These are phyloP conservation scores for Aureobasidium uvarum DNA, from an alignment of 2,329 filamentous ascomycete genomes.

Conservation along the genomic window DNA sequence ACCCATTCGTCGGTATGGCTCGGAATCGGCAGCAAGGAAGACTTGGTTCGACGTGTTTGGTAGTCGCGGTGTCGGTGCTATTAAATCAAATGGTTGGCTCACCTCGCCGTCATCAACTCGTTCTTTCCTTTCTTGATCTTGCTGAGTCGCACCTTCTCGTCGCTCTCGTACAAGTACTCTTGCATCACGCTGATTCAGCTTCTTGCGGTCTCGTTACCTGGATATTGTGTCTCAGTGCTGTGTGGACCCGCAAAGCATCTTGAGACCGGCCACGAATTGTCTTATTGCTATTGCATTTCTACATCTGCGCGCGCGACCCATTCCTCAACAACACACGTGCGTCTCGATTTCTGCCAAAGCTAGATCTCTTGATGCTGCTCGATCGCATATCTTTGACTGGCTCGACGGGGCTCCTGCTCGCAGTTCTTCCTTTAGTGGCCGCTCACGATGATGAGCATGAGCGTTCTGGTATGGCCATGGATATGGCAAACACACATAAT, in stretches of 20 bases:
- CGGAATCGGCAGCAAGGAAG: slow-evolving; percentile 10
- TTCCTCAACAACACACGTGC: neutral
- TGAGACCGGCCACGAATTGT: neutral
- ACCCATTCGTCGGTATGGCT: slow-evolving; percentile 11
- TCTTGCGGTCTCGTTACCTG: neutral
- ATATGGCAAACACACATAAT: slow-evolving; percentile 31
- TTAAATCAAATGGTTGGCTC: slow-evolving; percentile 2
- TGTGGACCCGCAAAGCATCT: neutral
- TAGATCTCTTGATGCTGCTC: neutral
- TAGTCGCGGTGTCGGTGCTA: neutral
- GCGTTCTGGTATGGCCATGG: slow-evolving; percentile 28
- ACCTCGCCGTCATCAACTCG: slow-evolving; percentile 7
- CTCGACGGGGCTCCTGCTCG: slow-evolving; percentile 43
- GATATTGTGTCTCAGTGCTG: neutral
- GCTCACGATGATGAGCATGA: slow-evolving; percentile 43
- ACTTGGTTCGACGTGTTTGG: neutral
- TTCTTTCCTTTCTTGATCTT: slow-evolving; percentile 5
- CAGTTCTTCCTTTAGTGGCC: slow-evolving; percentile 41
- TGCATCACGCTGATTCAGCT: neutral
- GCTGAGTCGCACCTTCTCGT: neutral
- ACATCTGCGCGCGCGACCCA: neutral
- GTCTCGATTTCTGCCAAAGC: neutral
- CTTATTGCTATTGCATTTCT: neutral
- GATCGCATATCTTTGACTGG: neutral
- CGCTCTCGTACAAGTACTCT: neutral